Percentiles rank a stretch among this genome's conserved stretches.
phyloP scores from a whole-genome alignment of 257 asterid species.

The Anisodus tanguticus region DNA sequence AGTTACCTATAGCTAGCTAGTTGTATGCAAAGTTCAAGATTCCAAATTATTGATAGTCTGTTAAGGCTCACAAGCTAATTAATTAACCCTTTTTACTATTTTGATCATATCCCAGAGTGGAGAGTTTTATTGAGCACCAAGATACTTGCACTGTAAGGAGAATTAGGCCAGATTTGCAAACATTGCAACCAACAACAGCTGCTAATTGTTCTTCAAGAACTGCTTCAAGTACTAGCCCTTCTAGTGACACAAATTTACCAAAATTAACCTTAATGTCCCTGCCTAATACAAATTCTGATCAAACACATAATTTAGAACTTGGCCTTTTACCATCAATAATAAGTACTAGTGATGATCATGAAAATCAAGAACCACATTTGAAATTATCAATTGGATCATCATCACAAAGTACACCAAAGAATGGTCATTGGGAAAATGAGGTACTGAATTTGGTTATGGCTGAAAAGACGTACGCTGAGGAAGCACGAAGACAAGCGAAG shows the following conservation, averaged over 20 bases:
- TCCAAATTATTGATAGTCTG: not conserved
- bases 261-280: slow-evolving; percentile 29
- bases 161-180: slow-evolving; percentile 46
- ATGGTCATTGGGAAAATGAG: slow-evolving; percentile 35
- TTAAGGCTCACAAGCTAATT: no score
- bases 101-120: slow-evolving; percentile 53
- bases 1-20: not conserved
- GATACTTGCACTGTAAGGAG: slow-evolving; percentile 64
- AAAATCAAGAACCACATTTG: slow-evolving; percentile 35
- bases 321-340: slow-evolving; percentile 50
- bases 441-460: slow-evolving; percentile 58
- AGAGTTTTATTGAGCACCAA: slow-evolving; percentile 84
- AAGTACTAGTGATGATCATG: slow-evolving; percentile 18
- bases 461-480: slow-evolving; percentile 71
- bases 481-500: slow-evolving; percentile 59
- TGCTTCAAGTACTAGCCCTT: slow-evolving; percentile 64
- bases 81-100: not conserved
- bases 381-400: slow-evolving; percentile 43
- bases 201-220: slow-evolving; percentile 46
- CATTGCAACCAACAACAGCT: slow-evolving; percentile 39
- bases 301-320: slow-evolving; percentile 56
- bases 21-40: not conserved
- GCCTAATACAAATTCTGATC: slow-evolving; percentile 4
- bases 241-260: slow-evolving; percentile 41
- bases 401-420: slow-evolving; percentile 18